phyloP scores from a whole-genome alignment of 2,329 filamentous ascomycete genomes.

The Colletotrichum sojae region DNA sequence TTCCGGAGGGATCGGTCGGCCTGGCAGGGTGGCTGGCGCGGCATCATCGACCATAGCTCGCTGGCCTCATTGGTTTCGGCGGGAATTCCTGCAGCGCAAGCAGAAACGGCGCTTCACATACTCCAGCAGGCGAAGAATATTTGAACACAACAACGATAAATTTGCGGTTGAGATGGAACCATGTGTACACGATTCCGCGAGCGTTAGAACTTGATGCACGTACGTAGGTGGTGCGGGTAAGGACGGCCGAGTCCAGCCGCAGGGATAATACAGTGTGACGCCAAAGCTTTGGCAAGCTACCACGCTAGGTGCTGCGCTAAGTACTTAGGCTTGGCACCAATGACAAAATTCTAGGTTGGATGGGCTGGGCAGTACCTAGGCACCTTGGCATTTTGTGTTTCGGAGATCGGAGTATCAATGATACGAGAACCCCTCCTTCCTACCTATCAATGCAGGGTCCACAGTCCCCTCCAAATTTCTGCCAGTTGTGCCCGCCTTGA shows the following conservation, averaged over 20 bases:
- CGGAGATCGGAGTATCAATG: constrained; percentile 31
- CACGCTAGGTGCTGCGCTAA: too few relatives aligned
- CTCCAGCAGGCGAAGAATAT: constrained; percentile 1
- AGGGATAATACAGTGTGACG: constrained; percentile 40
- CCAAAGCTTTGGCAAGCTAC: constrained; percentile 30
- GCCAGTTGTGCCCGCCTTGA: constrained; percentile 35
- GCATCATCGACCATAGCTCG: constrained; percentile 68
- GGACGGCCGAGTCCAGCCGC: constrained; percentile 30
- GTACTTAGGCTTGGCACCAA: too few relatives aligned
- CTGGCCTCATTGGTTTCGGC: constrained; percentile 47
- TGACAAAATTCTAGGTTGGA: too few relatives aligned
- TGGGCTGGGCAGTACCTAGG: too few relatives aligned
- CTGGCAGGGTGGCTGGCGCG: constrained; percentile 58
- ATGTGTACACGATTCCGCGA: constrained; percentile 10
- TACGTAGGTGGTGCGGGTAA: constrained; percentile 27
- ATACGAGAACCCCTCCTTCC: constrained; percentile 39
- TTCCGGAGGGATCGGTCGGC: constrained; percentile 43
- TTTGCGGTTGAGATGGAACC: constrained; percentile 13
- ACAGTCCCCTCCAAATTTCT: constrained; percentile 41
- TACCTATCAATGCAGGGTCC: constrained; percentile 29
- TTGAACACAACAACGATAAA: not conserved
- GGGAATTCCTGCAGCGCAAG: constrained; percentile 23
- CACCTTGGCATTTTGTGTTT: not conserved
- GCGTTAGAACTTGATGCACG: constrained; percentile 33
- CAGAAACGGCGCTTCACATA: constrained; percentile 33